A percentile compares a stretch with the other conserved stretches of the same genome.
Conservation (phyloP, 1,284 basidiomycete genomes). For the Sporisorium sorghi region DNA sequence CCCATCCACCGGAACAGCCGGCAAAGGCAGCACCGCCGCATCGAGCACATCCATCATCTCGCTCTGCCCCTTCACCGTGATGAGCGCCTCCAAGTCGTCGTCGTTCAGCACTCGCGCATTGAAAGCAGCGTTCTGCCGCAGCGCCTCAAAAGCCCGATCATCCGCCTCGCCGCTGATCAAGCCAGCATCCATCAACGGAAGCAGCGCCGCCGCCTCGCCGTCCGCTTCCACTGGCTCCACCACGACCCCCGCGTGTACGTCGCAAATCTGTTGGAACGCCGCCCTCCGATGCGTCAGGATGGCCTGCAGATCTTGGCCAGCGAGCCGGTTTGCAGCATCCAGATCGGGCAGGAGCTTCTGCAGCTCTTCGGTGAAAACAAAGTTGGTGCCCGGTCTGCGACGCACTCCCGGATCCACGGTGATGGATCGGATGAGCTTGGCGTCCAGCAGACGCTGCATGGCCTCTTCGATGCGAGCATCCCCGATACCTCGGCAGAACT, state of each 20-base stretch:
- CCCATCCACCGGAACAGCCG: constrained; percentile 20
- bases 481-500: constrained; percentile 38
- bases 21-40: constrained; percentile 10
- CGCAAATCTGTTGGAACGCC: constrained; percentile 15
- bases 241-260: constrained; percentile 7
- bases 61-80: constrained; percentile 4
- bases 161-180: constrained; percentile 29
- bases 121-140: constrained; percentile 34
- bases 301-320: constrained; percentile 16
- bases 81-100: constrained; percentile 39
- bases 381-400: constrained; percentile 50
- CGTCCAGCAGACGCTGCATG: constrained; percentile 39
- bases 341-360: constrained; percentile 25
- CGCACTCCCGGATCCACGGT: constrained; percentile 25
- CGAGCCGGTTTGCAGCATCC: constrained; percentile 8
- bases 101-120: constrained; percentile 48
- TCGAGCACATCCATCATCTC: constrained; percentile 12
- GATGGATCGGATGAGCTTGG: constrained; percentile 31
- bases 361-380: constrained; percentile 44
- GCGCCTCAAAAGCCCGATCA: constrained; percentile 18
- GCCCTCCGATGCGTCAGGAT: constrained; percentile 21
- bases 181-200: constrained; percentile 22
- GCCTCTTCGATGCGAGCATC: constrained; percentile 41
- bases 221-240: constrained; percentile 44
- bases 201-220: constrained; percentile 42